A percentile compares a stretch with the other conserved stretches of the same genome.
phyloP scores from a whole-genome alignment of 371 early-diverging fungal species.

The Parasitella parasitica region DNA sequence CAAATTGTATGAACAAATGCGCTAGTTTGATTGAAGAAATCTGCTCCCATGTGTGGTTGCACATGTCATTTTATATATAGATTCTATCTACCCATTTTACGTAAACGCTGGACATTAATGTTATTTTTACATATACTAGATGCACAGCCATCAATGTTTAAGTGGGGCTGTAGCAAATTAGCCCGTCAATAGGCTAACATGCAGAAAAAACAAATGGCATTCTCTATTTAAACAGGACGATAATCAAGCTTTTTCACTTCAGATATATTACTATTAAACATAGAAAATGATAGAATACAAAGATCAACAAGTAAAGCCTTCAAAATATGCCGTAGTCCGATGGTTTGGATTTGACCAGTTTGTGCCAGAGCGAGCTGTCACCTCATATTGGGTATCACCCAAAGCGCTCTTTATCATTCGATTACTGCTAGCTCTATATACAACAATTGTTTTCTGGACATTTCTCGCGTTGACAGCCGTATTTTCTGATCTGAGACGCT shows the following conservation, averaged over 20 bases:
- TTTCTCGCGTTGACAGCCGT: conserved; percentile 23
- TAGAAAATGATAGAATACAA: not conserved
- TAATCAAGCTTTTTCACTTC: not conserved
- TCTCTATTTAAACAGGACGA: not conserved
- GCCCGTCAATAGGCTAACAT: too few relatives aligned
- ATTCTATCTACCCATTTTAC: too few relatives aligned
- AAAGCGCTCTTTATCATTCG: conserved; percentile 45
- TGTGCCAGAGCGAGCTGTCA: conserved; percentile 53
- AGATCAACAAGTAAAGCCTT: conserved; percentile 6
- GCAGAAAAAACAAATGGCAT: too few relatives aligned
- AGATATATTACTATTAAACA: not conserved
- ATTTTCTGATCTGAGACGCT: not conserved
- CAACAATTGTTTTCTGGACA: conserved; percentile 41
- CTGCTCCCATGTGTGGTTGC: too few relatives aligned
- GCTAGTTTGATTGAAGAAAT: too few relatives aligned
- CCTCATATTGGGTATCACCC: conserved; percentile 53
- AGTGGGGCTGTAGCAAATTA: too few relatives aligned
- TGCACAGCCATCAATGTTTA: too few relatives aligned
- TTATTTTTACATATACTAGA: too few relatives aligned
- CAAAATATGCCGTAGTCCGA: conserved; percentile 30
- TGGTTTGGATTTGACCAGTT: conserved; percentile 53
- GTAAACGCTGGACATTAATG: too few relatives aligned
- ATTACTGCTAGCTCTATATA: conserved; percentile 35
- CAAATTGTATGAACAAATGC: too few relatives aligned
- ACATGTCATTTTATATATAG: too few relatives aligned